Conservation (phyloP, 1,284 basidiomycete genomes). For the Cryptococcus sp. region DNA sequence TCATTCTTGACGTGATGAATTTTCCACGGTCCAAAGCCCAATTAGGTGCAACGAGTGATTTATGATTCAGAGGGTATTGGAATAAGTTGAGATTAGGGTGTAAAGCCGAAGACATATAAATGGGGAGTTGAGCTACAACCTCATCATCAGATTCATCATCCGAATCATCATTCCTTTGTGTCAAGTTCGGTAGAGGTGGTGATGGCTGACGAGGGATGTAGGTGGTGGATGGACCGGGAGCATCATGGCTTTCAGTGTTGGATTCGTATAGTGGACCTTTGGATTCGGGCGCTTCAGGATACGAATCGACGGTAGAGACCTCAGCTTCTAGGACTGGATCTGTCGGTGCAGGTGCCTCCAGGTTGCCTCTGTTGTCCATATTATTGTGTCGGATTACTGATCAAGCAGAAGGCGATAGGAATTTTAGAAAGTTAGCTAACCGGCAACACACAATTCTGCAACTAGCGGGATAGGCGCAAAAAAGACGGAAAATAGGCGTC, state of each 20-base stretch:
- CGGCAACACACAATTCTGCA: too few relatives aligned
- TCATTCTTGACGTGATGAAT: slow-evolving; percentile 38
- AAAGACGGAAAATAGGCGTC: too few relatives aligned
- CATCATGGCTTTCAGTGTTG: slow-evolving; percentile 9
- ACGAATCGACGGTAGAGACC: slow-evolving; percentile 4
- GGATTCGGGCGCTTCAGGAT: slow-evolving; percentile 7
- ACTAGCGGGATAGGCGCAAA: too few relatives aligned
- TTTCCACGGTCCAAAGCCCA: slow-evolving; percentile 42
- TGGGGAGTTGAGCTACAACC: slow-evolving; percentile 35
- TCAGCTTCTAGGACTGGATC: neutral
- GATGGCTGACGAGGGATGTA: slow-evolving; percentile 30
- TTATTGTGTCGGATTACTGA: neutral
- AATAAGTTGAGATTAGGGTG: slow-evolving; percentile 34
- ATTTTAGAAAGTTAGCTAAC: too few relatives aligned
- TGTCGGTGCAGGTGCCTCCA: neutral
- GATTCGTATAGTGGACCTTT: slow-evolving; percentile 1
- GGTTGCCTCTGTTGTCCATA: neutral
- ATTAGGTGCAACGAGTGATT: slow-evolving; percentile 25
- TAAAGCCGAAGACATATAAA: slow-evolving; percentile 38
- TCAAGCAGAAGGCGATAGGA: too few relatives aligned
- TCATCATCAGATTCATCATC: slow-evolving; percentile 34
- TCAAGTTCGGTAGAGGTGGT: slow-evolving; percentile 26
- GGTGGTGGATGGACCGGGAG: slow-evolving; percentile 33
- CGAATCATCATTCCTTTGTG: slow-evolving; percentile 10
- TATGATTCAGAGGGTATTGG: slow-evolving; percentile 43